Evolutionary conservation across 139 green algal genomes (phyloP), one percentile per base, ranked within the genome.

Genomic region (Ettlia oleoabundans): DNA sequence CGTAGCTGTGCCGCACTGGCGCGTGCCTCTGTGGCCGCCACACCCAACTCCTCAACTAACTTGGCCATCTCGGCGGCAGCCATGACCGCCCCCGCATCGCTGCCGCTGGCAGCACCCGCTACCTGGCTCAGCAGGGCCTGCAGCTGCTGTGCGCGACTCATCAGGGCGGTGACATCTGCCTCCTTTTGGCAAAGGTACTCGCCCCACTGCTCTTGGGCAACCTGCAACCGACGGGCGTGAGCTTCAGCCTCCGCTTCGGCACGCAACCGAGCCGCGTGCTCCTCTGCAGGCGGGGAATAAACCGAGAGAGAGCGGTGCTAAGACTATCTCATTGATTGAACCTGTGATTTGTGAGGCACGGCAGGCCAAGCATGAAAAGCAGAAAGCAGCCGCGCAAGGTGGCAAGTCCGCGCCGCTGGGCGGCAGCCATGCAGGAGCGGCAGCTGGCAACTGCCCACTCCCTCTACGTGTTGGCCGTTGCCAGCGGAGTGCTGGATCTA

Each of bases 121-220:
- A 52, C 22, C 35, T 66, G 51, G 24, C n/a, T 40, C 74, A 88
- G 30, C 22, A 83, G 47, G 19, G 33, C 28, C 24, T 86, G 61
- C 33, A 93, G 38, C n/a, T 84, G 68, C 26, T 86, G 47, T 6
- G 85, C 86, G 18, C 91, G 78, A 66, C 80, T 58, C 33, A 91
- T 51, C 63, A 93, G 76, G 4, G 24, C 66, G 1, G 71, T 51
- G 0, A 82, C 83, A 32, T 90, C 88, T 3, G 74, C 47, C 28
- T 84, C 88, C 52, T 93, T 93, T 32, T 95, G 84, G 0, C n/a
- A n/a, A 1, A 93, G 89, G 37, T 93, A 96, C 78, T 98, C 94
- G 19, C 87, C 85, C n/a, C 86, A 83, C 86, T 98, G 94, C 82
- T 96, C 86, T 78, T 96, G 92, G 0, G 90, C 90, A 1, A 98